These are phyloP conservation scores for Begonia peltatifolia DNA, from an alignment of 306 rosid genomes.

Conservation along the genomic window DNA sequence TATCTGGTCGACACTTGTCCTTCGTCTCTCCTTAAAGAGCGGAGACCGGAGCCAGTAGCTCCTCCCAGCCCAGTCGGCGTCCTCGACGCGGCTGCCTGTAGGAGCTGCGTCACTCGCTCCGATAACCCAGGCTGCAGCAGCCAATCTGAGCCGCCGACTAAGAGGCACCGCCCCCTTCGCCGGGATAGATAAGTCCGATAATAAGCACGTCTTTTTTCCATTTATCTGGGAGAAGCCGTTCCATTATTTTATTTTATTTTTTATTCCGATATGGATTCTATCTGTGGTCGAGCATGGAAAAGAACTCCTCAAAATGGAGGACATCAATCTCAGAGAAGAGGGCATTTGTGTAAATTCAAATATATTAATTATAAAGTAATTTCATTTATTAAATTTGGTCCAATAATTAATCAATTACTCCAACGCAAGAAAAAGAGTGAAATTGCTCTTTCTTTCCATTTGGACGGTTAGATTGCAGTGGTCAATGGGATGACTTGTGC, in stretches of 20 bases:
- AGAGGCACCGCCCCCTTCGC: conserved; percentile 27
- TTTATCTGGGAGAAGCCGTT: neutral
- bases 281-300: conserved; percentile 14
- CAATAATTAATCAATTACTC: conserved; percentile 1
- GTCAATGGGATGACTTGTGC: conserved; percentile 15
- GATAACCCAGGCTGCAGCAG: conserved; percentile 14
- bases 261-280: conserved; percentile 11
- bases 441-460: neutral
- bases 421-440: no score
- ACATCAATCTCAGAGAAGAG: conserved; percentile 5
- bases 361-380: neutral
- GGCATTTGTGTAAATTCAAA: neutral
- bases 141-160: conserved; percentile 19
- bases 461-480: no score
- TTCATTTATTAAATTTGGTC: neutral
- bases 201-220: neutral
- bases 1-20: conserved; percentile 53
- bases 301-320: conserved; percentile 19
- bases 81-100: conserved; percentile 46
- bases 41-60: conserved; percentile 15
- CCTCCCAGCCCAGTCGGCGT: conserved; percentile 63
- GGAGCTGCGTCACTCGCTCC: conserved; percentile 43
- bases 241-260: conserved; percentile 9
- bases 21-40: conserved; percentile 10
- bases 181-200: conserved; percentile 16